These are phyloP conservation scores for Trichophyton rubrum DNA, from an alignment of 2,329 filamentous ascomycete species.

Conservation along the genomic window DNA sequence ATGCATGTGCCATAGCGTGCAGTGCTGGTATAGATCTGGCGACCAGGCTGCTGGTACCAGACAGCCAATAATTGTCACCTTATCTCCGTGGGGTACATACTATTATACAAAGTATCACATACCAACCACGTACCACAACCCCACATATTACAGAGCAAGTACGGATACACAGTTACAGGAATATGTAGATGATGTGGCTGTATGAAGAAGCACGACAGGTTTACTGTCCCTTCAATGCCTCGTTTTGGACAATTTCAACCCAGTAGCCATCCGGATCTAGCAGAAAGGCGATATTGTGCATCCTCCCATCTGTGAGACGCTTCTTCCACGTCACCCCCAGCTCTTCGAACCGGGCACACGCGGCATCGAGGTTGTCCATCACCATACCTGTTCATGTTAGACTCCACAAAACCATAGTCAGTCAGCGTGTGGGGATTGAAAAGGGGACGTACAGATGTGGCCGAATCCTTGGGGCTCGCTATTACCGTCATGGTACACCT, in stretches of 20 bases:
- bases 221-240: slow-evolving; percentile 14
- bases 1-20: background rate
- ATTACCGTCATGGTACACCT: slow-evolving; percentile 91
- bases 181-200: background rate
- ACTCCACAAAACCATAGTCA: background rate
- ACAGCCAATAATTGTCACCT: background rate
- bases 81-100: background rate
- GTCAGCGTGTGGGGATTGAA: no score
- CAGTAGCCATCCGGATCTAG: slow-evolving; percentile 81
- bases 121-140: background rate
- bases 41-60: background rate
- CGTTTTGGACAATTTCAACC: slow-evolving; percentile 64
- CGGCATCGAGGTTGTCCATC: slow-evolving; percentile 79
- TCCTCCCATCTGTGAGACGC: slow-evolving; percentile 73
- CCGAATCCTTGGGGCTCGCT: slow-evolving; percentile 84
- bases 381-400: slow-evolving; percentile 45
- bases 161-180: no score
- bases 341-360: slow-evolving; percentile 74
- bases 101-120: background rate
- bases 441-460: slow-evolving; percentile 59
- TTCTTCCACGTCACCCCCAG: slow-evolving; percentile 86
- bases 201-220: background rate
- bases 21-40: background rate
- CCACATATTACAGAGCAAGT: background rate
- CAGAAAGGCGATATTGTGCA: slow-evolving; percentile 90